phyloP scores from a whole-genome alignment of 805 yeast species.

The Teunomyces aglyptinius region DNA sequence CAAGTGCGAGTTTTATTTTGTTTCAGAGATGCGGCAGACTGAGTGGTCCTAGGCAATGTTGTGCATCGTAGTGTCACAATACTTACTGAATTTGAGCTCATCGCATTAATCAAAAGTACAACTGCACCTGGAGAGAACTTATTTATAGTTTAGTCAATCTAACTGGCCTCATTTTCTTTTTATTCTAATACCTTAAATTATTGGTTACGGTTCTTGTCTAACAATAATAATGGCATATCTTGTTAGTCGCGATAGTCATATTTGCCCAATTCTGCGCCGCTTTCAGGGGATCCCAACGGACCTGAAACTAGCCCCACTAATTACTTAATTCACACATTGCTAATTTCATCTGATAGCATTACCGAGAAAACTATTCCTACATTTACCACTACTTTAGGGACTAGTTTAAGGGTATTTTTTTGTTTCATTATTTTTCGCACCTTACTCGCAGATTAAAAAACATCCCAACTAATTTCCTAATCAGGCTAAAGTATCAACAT shows the following conservation, averaged over 20 bases:
- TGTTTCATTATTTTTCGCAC: not conserved
- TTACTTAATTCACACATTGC: not conserved
- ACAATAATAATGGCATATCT: too few relatives aligned
- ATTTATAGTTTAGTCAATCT: too few relatives aligned
- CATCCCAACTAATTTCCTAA: not conserved
- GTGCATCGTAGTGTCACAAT: too few relatives aligned
- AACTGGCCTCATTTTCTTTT: too few relatives aligned
- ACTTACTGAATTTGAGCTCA: too few relatives aligned
- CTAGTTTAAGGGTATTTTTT: not conserved
- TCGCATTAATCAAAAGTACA: too few relatives aligned
- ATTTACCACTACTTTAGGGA: not conserved
- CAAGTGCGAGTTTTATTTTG: not conserved
- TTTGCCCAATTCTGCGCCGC: not conserved
- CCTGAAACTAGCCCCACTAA: not conserved
- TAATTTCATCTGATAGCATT: not conserved
- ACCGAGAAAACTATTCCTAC: not conserved
- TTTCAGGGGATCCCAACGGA: not conserved
- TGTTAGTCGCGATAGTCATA: too few relatives aligned
- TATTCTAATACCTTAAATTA: too few relatives aligned
- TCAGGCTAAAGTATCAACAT: conserved; percentile 1
- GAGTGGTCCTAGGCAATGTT: too few relatives aligned
- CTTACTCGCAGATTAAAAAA: not conserved
- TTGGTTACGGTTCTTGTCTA: too few relatives aligned
- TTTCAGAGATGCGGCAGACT: too few relatives aligned
- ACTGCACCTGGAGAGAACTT: too few relatives aligned